phyloP scores from a whole-genome alignment of 2,329 filamentous ascomycete genomes.

The Alternaria angustiovoidea region DNA sequence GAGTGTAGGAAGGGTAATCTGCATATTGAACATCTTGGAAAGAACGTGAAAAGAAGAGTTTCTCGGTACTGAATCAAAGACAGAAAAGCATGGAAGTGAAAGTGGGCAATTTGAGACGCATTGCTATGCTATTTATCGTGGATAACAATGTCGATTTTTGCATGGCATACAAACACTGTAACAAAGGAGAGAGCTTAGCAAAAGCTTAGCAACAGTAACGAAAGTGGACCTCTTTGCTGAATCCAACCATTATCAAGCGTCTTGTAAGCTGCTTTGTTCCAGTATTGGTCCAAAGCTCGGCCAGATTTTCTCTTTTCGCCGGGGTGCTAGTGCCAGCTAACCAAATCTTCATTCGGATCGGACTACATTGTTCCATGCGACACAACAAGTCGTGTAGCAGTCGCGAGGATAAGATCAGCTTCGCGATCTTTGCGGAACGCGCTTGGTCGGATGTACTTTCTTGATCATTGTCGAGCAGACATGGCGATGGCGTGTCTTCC shows the following conservation, averaged over 20 bases:
- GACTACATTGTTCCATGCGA: neutral
- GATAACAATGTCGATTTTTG: accelerated
- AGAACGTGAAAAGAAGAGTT: neutral
- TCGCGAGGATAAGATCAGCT: neutral
- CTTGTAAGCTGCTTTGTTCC: neutral
- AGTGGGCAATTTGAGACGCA: neutral
- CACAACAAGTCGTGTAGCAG: neutral
- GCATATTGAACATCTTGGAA: neutral
- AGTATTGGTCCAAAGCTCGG: neutral
- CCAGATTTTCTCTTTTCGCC: neutral
- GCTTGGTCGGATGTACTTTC: neutral
- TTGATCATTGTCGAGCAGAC: neutral
- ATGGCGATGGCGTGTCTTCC: neutral
- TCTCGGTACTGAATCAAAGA: no score
- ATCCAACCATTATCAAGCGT: neutral
- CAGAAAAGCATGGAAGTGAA: neutral
- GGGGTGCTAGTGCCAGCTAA: neutral
- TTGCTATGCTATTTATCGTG: neutral
- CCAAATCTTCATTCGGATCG: neutral
- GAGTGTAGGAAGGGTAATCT: neutral
- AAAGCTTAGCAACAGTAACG: neutral
- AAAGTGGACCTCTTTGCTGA: neutral
- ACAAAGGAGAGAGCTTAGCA: neutral
- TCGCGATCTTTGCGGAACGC: neutral
- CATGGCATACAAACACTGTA: neutral